These are phyloP conservation scores for Neurospora cerealis DNA, from an alignment of 495 filamentous ascomycete species.

Conservation along the genomic window DNA sequence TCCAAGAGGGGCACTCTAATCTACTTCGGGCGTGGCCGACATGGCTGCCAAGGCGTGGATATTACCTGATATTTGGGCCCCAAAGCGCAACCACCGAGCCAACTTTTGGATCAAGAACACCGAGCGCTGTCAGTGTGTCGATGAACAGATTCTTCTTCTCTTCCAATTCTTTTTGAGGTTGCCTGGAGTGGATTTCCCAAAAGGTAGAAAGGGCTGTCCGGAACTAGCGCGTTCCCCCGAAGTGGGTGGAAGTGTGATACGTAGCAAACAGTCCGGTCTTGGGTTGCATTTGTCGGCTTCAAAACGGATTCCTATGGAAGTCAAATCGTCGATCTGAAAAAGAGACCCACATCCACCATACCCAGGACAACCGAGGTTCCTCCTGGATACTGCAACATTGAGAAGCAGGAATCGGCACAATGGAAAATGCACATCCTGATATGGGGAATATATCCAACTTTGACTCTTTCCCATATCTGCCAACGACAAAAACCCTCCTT, in stretches of 20 bases:
- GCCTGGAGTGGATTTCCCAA: neutral
- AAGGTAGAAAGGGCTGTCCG: neutral
- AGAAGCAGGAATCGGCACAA: neutral
- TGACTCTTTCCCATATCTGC: neutral
- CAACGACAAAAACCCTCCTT: neutral
- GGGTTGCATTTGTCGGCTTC: neutral
- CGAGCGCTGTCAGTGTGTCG: neutral
- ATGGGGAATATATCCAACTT: neutral
- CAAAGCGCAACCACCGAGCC: neutral
- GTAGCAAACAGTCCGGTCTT: neutral
- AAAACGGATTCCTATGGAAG: neutral
- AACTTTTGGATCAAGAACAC: neutral
- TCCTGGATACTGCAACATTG: neutral
- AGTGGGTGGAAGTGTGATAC: neutral
- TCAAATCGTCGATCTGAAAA: neutral
- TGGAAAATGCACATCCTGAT: conserved; percentile 2
- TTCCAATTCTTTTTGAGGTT: neutral
- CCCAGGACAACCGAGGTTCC: neutral
- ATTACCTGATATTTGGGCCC: neutral
- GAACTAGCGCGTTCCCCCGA: neutral
- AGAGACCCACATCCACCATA: neutral
- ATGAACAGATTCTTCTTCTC: neutral
- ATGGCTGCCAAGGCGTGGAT: neutral
- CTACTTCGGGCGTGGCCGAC: neutral
- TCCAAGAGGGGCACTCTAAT: neutral